phyloP scores from a whole-genome alignment of 148 eudicot species.

The Rhododendron williamsianum region DNA sequence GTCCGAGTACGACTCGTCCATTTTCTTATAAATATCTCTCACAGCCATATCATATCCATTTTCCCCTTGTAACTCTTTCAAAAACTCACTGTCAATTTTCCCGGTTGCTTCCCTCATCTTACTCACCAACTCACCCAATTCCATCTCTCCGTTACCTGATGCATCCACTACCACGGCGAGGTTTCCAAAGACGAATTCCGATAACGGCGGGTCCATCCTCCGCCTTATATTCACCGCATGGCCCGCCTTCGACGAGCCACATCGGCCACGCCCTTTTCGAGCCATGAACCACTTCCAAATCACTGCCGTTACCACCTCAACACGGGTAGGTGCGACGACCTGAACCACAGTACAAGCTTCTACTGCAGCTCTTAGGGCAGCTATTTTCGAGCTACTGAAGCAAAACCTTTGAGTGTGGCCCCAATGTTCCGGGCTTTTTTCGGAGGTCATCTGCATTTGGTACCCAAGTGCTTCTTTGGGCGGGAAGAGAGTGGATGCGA shows the following conservation, averaged over 20 bases:
- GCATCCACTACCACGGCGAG: slow-evolving; percentile 12
- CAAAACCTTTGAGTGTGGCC: slow-evolving; percentile 17
- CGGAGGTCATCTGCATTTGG: too few species aligned
- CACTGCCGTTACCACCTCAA: slow-evolving; percentile 26
- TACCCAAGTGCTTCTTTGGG: too few species aligned
- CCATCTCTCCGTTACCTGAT: neutral
- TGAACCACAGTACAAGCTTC: neutral
- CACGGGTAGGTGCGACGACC: slow-evolving; percentile 17
- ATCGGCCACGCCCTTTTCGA: neutral
- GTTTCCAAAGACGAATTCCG: slow-evolving; percentile 23
- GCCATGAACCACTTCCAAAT: slow-evolving; percentile 27
- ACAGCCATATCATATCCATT: slow-evolving; percentile 6
- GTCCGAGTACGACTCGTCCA: neutral
- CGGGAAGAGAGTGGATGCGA: too few species aligned
- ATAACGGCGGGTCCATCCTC: slow-evolving; percentile 16
- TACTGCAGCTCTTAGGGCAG: slow-evolving; percentile 16
- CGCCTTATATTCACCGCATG: slow-evolving; percentile 32
- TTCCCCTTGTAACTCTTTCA: neutral
- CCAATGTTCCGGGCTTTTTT: too few species aligned
- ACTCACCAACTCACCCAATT: slow-evolving; percentile 12
- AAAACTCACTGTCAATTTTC: slow-evolving; percentile 9
- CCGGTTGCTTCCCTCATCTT: slow-evolving; percentile 10
- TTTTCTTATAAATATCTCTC: neutral
- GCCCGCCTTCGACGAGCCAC: slow-evolving; percentile 1
- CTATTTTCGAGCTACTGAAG: slow-evolving; percentile 28